These are phyloP conservation scores for Purpureocillium takamizusanense DNA, from an alignment of 2,329 filamentous ascomycete species.

Conservation along the genomic window DNA sequence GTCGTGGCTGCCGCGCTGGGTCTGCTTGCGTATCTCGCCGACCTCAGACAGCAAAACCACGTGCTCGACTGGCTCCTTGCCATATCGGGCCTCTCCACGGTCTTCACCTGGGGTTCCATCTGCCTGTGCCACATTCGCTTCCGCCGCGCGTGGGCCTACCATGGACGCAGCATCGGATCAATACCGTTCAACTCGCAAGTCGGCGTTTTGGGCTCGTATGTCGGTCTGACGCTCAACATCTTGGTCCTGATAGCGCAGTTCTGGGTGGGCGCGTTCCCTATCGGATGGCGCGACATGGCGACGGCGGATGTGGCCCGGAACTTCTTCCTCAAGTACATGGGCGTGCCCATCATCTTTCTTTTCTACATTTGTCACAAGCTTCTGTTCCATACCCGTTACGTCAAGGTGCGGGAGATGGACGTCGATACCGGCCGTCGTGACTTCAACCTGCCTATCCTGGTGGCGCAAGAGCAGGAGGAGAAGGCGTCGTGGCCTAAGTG, in stretches of 20 bases:
- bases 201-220: slow-evolving; percentile 70
- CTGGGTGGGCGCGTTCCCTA: slow-evolving; percentile 76
- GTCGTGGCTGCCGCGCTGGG: slow-evolving; percentile 57
- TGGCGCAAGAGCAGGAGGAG: slow-evolving; percentile 75
- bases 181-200: slow-evolving; percentile 75
- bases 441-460: slow-evolving; percentile 68
- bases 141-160: slow-evolving; percentile 64
- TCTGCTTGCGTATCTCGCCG: slow-evolving; percentile 66
- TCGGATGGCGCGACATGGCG: slow-evolving; percentile 43
- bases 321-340: slow-evolving; percentile 69
- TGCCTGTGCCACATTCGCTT: slow-evolving; percentile 91
- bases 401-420: slow-evolving; percentile 70
- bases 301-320: slow-evolving; percentile 40
- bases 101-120: slow-evolving; percentile 78
- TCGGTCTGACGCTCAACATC: slow-evolving; percentile 68
- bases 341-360: slow-evolving; percentile 55
- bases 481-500: slow-evolving; percentile 61
- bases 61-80: slow-evolving; percentile 76
- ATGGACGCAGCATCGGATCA: slow-evolving; percentile 63
- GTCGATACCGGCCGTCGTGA: slow-evolving; percentile 77
- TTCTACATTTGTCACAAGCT: slow-evolving; percentile 73
- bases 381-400: slow-evolving; percentile 58
- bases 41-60: slow-evolving; percentile 45
- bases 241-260: slow-evolving; percentile 76
- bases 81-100: slow-evolving; percentile 61